Evolutionary conservation across 768 basidiomycete species (phyloP), one percentile per base, ranked within the genome.

Genomic region (Ramaria sp.): DNA sequence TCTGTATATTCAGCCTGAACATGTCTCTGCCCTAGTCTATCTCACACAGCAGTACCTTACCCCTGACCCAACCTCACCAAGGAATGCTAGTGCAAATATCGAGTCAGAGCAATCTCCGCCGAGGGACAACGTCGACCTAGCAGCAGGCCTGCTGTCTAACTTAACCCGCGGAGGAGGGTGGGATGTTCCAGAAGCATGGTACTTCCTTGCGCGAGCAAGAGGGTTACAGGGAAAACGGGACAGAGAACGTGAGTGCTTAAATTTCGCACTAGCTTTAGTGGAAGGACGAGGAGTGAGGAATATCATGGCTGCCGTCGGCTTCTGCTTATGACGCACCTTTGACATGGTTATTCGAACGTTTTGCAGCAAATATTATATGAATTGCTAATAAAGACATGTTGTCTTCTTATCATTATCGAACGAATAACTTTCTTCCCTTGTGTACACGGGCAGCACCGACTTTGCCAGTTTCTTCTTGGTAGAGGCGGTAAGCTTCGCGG

Each of bases 181-280:
- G 92, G 85, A 96, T 65, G 78, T 87, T 1, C 80, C 93, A 0
- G 95, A 98, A 65, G 94, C 88, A 24, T 99, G 95, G 95, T 95
- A 86, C 66, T 88, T 82, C 65, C 75, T 98, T 13, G 88, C 83
- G 5, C 89, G 83, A 62, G 85, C 84, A 22, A 86, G 86, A 62
- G 81, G 83, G 47, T 63, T 82, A 60, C 89, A 88, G 62, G 84
- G 78, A 1, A 76, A 84, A 49, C 79, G 77, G 58, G 83, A 81
- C 49, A 72, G 79, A 48, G 87, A 88, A 62, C 73, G 78, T 52
- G 88, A 93, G 65, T 87, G 86, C 61, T 69, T 94, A 56, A 72
- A 69, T 43, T 79, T 72, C 60, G 91, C 92, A 16, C 65, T 95
- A 59, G 67, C 71, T 56, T 66, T 87, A 52, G 74, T 79, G 20